Conservation (phyloP, 208 protist species). For the Novymonas esmeraldas region DNA sequence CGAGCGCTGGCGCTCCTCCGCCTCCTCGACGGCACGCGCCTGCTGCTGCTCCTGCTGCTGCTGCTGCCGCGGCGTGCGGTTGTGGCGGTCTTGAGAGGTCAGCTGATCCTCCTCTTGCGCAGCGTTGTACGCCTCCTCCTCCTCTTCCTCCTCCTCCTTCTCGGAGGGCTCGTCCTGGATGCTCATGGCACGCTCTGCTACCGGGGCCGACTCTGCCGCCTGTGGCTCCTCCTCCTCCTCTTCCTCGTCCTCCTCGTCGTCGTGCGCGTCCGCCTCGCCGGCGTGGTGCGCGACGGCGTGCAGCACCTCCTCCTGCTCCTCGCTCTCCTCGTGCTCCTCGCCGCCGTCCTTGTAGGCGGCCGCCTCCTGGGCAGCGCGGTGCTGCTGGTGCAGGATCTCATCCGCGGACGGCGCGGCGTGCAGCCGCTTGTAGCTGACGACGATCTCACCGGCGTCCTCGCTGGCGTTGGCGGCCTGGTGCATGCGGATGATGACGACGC, state of each 20-base stretch:
- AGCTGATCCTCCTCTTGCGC: neutral
- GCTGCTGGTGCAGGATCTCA: constrained; percentile 6
- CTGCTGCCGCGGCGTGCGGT: constrained; percentile 8
- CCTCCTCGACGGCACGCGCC: neutral
- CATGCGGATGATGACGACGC: constrained; percentile 63
- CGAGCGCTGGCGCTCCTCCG: neutral
- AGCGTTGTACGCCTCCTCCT: constrained; percentile 7
- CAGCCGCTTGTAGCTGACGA: constrained; percentile 81
- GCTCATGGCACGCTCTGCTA: constrained; percentile 15
- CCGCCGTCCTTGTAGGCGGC: neutral
- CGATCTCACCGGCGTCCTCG: constrained; percentile 63
- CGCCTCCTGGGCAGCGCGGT: constrained; percentile 2
- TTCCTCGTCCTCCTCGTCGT: constrained; percentile 26
- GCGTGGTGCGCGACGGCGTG: constrained; percentile 3
- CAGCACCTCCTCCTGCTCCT: constrained; percentile 24
- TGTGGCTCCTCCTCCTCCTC: constrained; percentile 25
- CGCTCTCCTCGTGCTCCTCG: constrained; percentile 37
- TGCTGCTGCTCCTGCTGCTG: neutral
- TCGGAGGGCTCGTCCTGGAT: constrained; percentile 15
- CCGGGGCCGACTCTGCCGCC: neutral
- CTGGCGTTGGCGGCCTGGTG: constrained; percentile 46
- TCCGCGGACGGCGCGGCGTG: constrained; percentile 27
- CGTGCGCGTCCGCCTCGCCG: constrained; percentile 7
- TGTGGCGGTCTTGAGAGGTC: constrained; percentile 10
- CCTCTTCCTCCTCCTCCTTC: constrained; percentile 10